Evolutionary conservation across 116 monocot species (phyloP), one percentile per base, ranked within the genome.

Genomic region (Trichopus zeylanicus): DNA sequence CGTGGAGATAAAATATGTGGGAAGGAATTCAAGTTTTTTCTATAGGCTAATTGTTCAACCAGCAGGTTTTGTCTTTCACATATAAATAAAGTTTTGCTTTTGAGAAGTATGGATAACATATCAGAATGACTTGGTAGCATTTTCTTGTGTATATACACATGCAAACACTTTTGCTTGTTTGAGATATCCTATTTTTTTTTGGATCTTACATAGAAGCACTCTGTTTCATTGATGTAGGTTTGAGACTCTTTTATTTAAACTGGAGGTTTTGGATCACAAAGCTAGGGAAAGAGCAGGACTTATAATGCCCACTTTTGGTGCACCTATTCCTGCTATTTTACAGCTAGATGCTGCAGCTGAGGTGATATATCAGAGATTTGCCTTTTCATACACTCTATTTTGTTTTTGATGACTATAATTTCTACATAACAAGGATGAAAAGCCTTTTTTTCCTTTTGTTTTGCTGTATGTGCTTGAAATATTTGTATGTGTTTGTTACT

Each of bases 261-360:
- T 95, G 69, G 95, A 95, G 69, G 65, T 90, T 66, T 71, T 95
- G 78, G 95, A 95, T 76, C 90, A 95, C 51, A 95, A 84, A 64
- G 57, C 79, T 60, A 78, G 95, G 46, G 95, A 89, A 75, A 76
- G 84, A 69, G 78, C 81, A 51, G 95, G 95, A 62, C 52, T 79
- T 2, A 64, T 86, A 69, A 65, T 63, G 42, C 67, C 80, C 63
- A 77, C 86, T 56, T 78, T 90, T 65, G 64, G 60, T 22, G 55
- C 72, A 21, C 79, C 87, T 53, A 48, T 90, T 73, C 95, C 95
- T 60, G 87, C 84, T 66, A 57, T 87, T 63, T 65, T 95, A 48
- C 73, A 84, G 63, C 72, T 75, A 38, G 95, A 89, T 81, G 71
- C 78, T 76, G 90, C 87, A 60, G 68, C 35, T 53, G 90, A 95